Evolutionary conservation across 2,329 filamentous ascomycete genomes (phyloP).

Genomic region (Lecanicillium sp.): DNA sequence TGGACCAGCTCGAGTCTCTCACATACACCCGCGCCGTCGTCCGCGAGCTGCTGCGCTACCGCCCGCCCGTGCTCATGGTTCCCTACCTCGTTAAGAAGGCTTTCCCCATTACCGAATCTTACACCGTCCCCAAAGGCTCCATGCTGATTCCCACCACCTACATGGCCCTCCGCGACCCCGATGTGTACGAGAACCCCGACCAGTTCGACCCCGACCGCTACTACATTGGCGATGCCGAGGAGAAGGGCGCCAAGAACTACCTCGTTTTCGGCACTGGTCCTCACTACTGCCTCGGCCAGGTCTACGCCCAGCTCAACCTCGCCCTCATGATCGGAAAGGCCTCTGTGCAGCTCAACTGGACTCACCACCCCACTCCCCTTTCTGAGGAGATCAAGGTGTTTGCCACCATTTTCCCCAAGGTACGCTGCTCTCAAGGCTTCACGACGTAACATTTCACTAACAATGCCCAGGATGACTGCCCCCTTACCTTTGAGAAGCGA

Average conservation of each 20-base stretch:
- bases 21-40: constrained; percentile 88
- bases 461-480: constrained; percentile 66
- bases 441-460: constrained; percentile 22
- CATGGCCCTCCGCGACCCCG: constrained; percentile 83
- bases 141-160: constrained; percentile 95
- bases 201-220: constrained; percentile 86
- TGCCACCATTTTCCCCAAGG: constrained; percentile 95
- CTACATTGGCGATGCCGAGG: constrained; percentile 82
- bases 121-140: constrained; percentile 90
- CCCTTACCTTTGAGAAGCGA: constrained; percentile 61
- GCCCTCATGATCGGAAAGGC: constrained; percentile 89
- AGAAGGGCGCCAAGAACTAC: constrained; percentile 85
- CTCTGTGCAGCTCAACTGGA: constrained; percentile 80
- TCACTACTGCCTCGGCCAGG: constrained; percentile 94
- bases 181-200: constrained; percentile 87
- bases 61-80: constrained; percentile 94
- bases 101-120: constrained; percentile 81
- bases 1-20: constrained; percentile 86
- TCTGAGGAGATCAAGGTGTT: constrained; percentile 98
- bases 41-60: constrained; percentile 85
- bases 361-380: constrained; percentile 72
- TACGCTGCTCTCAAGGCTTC: constrained; percentile 38
- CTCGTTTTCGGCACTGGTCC: constrained; percentile 93
- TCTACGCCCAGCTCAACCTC: constrained; percentile 83
- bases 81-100: constrained; percentile 92